phyloP scores from a whole-genome alignment of 768 basidiomycete species.

The Agrocybe pediades region DNA sequence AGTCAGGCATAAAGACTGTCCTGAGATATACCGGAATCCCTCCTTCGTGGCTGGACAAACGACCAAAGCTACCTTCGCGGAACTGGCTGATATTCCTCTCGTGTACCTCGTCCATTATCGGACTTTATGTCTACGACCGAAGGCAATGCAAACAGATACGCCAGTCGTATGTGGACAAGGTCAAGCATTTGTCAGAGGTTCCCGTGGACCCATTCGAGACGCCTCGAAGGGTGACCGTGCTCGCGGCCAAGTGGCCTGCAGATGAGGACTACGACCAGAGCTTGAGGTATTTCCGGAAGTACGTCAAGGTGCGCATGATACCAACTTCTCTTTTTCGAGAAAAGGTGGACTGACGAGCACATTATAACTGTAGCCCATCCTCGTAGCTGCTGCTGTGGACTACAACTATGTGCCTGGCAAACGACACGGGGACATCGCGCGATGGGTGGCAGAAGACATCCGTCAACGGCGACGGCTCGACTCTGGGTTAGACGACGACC shows the following conservation, averaged over 20 bases:
- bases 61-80: slow-evolving; percentile 84
- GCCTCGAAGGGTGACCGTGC: slow-evolving; percentile 82
- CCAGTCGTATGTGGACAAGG: slow-evolving; percentile 76
- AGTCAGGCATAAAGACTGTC: slow-evolving; percentile 62
- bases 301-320: slow-evolving; percentile 86
- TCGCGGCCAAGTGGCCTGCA: slow-evolving; percentile 89
- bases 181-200: slow-evolving; percentile 74
- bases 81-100: slow-evolving; percentile 95
- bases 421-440: slow-evolving; percentile 84
- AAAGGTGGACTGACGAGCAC: slow-evolving; percentile 11
- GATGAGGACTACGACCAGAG: slow-evolving; percentile 90
- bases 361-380: slow-evolving; percentile 65
- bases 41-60: slow-evolving; percentile 79
- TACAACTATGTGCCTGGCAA: slow-evolving; percentile 83
- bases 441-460: slow-evolving; percentile 72
- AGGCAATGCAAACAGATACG: slow-evolving; percentile 76
- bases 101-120: slow-evolving; percentile 68
- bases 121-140: slow-evolving; percentile 87
- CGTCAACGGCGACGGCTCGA: slow-evolving; percentile 68
- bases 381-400: slow-evolving; percentile 94
- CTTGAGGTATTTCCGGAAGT: slow-evolving; percentile 91
- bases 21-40: slow-evolving; percentile 71
- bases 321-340: slow-evolving; percentile 13
- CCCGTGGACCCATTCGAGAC: slow-evolving; percentile 62
- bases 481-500: slow-evolving; percentile 60